Evolutionary conservation across 2,329 filamentous ascomycete genomes (phyloP).

Genomic region (Meredithiella fracta): DNA sequence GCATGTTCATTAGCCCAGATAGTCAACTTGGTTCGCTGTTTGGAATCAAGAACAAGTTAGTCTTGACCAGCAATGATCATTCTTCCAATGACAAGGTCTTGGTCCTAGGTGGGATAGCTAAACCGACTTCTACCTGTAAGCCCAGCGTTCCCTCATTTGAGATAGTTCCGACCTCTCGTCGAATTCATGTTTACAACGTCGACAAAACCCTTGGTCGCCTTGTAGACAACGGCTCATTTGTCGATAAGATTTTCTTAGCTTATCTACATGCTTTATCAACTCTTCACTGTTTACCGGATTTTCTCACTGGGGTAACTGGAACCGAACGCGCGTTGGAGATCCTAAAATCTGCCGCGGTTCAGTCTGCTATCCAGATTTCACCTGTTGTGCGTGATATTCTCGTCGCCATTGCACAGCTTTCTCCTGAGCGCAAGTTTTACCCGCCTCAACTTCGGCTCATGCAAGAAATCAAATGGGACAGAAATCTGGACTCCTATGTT

Average conservation of each 20-base stretch:
- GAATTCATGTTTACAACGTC: constrained; percentile 30
- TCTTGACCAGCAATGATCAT: constrained; percentile 22
- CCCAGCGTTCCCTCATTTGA: neutral
- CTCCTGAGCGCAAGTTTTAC: constrained; percentile 30
- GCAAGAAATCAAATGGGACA: constrained; percentile 31
- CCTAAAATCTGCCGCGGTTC: constrained; percentile 30
- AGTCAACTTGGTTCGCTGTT: neutral
- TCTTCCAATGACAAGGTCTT: constrained; percentile 22
- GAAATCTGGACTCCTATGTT: constrained; percentile 23
- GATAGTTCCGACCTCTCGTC: neutral
- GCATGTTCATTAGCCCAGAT: constrained; percentile 13
- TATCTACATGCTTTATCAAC: constrained; percentile 40
- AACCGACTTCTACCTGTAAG: neutral
- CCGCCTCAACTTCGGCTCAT: constrained; percentile 25
- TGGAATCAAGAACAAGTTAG: constrained; percentile 23
- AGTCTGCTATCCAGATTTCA: constrained; percentile 29
- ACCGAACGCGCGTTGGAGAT: constrained; percentile 37
- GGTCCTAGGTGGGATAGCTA: constrained; percentile 16
- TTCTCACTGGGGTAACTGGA: constrained; percentile 32
- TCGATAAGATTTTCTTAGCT: constrained; percentile 34
- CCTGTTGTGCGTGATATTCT: constrained; percentile 23
- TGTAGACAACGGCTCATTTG: constrained; percentile 31
- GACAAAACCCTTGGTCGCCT: constrained; percentile 34
- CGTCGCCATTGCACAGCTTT: constrained; percentile 23
- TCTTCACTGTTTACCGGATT: constrained; percentile 30